Evolutionary conservation across 176 grass and related monocot genomes (phyloP).

Genomic region (Carex scoparia): DNA sequence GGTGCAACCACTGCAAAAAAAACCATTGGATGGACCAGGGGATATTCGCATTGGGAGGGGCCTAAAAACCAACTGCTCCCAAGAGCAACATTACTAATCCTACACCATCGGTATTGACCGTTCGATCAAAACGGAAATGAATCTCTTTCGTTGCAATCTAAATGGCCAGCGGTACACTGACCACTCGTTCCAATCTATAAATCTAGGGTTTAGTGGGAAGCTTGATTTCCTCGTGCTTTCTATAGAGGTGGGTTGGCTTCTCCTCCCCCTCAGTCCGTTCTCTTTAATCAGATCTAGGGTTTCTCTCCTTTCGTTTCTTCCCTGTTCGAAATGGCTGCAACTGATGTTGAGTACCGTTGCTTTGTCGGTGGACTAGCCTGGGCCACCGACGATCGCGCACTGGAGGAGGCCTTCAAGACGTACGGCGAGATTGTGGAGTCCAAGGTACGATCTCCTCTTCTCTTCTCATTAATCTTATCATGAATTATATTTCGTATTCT

Average conservation of each 20-base stretch:
- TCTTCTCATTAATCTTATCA: neutral
- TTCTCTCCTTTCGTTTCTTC: constrained; percentile 40
- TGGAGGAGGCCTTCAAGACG: constrained; percentile 58
- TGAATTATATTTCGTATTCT: neutral
- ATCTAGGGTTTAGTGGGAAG: neutral
- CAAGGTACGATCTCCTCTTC: constrained; percentile 34
- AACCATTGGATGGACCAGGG: neutral
- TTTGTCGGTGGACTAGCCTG: constrained; percentile 94
- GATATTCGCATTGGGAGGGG: constrained; percentile 20
- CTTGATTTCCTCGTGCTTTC: constrained; percentile 38
- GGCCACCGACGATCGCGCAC: constrained; percentile 71
- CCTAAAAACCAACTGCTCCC: neutral
- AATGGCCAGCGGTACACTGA: neutral
- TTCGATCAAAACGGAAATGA: constrained; percentile 20
- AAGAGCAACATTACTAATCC: constrained; percentile 5
- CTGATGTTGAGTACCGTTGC: constrained; percentile 85
- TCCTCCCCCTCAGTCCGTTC: constrained; percentile 55
- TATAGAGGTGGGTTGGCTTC: constrained; percentile 78
- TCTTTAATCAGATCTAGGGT: constrained; percentile 32
- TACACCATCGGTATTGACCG: neutral
- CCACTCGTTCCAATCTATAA: constrained; percentile 42
- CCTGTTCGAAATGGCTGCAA: constrained; percentile 27
- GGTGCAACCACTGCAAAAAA: neutral
- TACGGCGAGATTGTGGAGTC: constrained; percentile 88
- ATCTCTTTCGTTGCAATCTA: neutral